phyloP scores from a whole-genome alignment of 1,284 basidiomycete species.

The Malassezia yamatoensis region DNA sequence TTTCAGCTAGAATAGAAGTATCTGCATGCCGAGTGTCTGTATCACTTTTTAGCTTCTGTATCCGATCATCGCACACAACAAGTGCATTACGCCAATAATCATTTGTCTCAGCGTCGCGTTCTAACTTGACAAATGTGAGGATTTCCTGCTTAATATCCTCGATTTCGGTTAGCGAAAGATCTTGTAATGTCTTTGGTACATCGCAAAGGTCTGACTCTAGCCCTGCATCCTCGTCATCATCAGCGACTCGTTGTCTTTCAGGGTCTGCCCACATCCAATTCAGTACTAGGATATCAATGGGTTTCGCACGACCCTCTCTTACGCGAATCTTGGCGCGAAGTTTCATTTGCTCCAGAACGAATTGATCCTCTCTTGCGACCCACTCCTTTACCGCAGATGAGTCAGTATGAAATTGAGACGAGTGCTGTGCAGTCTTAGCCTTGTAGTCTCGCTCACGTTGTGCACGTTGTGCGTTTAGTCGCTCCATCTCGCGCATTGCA shows the following conservation, averaged over 20 bases:
- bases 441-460: conserved; percentile 80
- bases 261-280: conserved; percentile 43
- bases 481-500: conserved; percentile 76
- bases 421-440: conserved; percentile 81
- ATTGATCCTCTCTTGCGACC: conserved; percentile 92
- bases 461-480: conserved; percentile 75
- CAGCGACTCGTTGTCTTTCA: conserved; percentile 48
- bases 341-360: conserved; percentile 88
- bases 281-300: conserved; percentile 44
- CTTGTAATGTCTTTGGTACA: conserved; percentile 90
- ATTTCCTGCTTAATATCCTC: conserved; percentile 91
- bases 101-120: conserved; percentile 71
- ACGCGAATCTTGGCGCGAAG: conserved; percentile 82
- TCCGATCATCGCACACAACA: conserved; percentile 81
- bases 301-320: conserved; percentile 73
- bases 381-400: conserved; percentile 95
- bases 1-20: conserved; percentile 31
- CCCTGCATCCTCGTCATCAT: conserved; percentile 68
- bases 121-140: conserved; percentile 76
- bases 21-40: conserved; percentile 51
- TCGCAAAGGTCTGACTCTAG: conserved; percentile 97
- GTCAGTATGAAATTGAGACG: conserved; percentile 76
- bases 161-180: conserved; percentile 72
- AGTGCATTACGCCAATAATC: conserved; percentile 99
- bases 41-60: conserved; percentile 55